Percentiles rank a stretch among this genome's conserved stretches.
Evolutionary conservation across 2,329 filamentous ascomycete genomes (phyloP).

Genomic region (Phialocephala sp.): DNA sequence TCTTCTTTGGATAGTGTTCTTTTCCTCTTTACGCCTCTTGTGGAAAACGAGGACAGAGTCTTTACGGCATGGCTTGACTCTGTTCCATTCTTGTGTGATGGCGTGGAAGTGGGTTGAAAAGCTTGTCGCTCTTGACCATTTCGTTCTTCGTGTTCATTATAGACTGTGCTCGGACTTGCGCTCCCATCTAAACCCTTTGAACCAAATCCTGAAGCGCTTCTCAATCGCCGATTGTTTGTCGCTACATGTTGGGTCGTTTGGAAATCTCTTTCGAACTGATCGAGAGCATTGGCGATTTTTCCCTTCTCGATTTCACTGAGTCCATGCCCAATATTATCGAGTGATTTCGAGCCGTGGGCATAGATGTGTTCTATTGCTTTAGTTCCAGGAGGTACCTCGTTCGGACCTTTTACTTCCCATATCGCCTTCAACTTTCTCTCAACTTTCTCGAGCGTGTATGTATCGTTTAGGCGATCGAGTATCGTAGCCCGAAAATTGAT

Average conservation of each 20-base stretch:
- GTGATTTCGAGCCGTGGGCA: neutral
- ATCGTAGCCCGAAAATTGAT: neutral
- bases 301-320: neutral
- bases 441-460: neutral
- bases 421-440: neutral
- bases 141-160: neutral
- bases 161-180: neutral
- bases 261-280: neutral
- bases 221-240: neutral
- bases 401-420: neutral
- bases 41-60: neutral
- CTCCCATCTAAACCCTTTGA: neutral
- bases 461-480: neutral
- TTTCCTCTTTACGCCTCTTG: neutral
- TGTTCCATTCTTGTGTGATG: neutral
- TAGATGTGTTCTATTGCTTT: neutral
- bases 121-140: neutral
- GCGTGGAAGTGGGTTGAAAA: neutral
- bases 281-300: neutral
- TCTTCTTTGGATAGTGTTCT: neutral
- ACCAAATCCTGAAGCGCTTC: neutral
- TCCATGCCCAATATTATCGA: neutral
- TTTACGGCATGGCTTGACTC: neutral
- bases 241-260: neutral
- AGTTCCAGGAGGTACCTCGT: neutral